These are phyloP conservation scores for Oryza nivara DNA, from an alignment of 176 grass and related monocot species.

Conservation along the genomic window DNA sequence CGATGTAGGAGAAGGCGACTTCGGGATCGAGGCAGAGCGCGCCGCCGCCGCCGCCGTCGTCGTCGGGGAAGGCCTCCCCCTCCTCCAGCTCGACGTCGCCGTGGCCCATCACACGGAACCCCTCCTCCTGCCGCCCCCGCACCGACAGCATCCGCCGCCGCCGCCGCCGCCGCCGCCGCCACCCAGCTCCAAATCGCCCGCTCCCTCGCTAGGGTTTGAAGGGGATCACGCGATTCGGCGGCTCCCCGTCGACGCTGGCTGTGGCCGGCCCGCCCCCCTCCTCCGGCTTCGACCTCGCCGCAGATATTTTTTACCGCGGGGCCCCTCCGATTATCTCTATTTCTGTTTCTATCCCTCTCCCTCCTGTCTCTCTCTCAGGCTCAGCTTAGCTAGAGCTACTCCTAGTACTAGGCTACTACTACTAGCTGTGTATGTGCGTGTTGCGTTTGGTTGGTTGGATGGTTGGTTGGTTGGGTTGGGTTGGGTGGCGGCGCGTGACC, in stretches of 20 bases:
- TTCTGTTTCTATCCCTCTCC: background rate
- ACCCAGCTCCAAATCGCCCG: background rate
- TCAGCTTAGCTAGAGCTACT: no score
- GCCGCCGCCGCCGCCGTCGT: constrained; percentile 8
- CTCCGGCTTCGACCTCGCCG: background rate
- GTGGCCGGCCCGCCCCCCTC: no score
- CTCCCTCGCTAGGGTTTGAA: background rate
- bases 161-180: background rate
- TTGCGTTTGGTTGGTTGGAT: background rate
- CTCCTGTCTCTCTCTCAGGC: no score
- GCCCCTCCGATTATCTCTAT: background rate
- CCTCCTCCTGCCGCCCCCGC: constrained; percentile 12
- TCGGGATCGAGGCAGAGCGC: constrained; percentile 54
- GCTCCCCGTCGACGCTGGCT: background rate
- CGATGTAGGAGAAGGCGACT: constrained; percentile 73
- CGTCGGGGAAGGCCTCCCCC: constrained; percentile 56
- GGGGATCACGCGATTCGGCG: background rate
- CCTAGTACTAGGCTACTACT: background rate
- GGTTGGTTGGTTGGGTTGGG: no score
- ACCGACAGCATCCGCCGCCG: constrained; percentile 25
- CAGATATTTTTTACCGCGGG: background rate
- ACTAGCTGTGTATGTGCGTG: background rate
- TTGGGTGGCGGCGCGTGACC: no score
- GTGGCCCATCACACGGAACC: background rate
- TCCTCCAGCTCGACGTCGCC: constrained; percentile 52